Evolutionary conservation across 208 protist species (phyloP), one percentile per base, ranked within the genome.

Genomic region (Leishmania major): DNA sequence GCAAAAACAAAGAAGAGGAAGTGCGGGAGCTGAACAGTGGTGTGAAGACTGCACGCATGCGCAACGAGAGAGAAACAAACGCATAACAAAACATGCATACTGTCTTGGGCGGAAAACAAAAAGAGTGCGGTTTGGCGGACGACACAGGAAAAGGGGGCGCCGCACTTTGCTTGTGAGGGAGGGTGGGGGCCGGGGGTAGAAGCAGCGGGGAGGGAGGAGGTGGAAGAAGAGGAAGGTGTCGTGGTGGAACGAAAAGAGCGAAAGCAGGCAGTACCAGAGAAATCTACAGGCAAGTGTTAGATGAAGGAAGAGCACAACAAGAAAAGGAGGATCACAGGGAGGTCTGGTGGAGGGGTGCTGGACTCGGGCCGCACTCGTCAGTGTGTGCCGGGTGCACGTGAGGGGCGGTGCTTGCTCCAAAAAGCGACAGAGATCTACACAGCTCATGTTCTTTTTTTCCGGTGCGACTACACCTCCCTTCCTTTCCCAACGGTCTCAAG

Each of bases 251-350:
- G 19, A 40, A 51, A 51, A 17, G 25, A 62, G 53, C 43, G 71
- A 49, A 57, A 47, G 40, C 17, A 67, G 59, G 60, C 10, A 59
- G 35, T 69, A 72, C 66, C 66, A 47, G 15, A 40, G 37, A 47
- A 47, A n/a, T 47, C 66, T 73, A 40, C 74, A 51, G 77, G 40
- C 8, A 70, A 66, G 47, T 55, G 40, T n/a, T 11, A 40, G 47
- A 66, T 25, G 6, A 78, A 70, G 35, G 70, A 77, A 76, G 37
- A 66, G 55, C 49, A 66, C 19, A 75, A 43, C 45, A 55, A 62
- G 15, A 75, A 74, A 81, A n/a, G 7, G 13, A 79, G 55, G 47
- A 66, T 70, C 31, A 60, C n/a, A 69, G 25, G 37, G 17, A 45
- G 43, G 15, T 45, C 15, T 22, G 45, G 43, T 53, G 8, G 2